Percentiles rank a stretch among this genome's conserved stretches.
These are phyloP conservation scores for Linum usitatissimum DNA, from an alignment of 345 rosid species.

Conservation along the genomic window DNA sequence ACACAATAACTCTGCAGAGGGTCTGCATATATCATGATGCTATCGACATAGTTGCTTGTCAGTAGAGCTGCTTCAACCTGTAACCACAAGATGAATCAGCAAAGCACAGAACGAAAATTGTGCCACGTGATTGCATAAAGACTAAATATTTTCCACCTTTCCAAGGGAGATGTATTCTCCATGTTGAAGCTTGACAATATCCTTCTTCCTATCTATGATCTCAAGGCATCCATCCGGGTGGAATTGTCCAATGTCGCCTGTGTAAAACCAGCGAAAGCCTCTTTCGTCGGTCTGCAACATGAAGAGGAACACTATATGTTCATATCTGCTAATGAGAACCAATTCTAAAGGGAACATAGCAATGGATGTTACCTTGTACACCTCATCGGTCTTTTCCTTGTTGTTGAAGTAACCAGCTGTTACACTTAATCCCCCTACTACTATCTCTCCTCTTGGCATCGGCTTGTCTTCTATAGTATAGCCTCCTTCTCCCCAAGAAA, in stretches of 20 bases:
- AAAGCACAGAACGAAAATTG: background rate
- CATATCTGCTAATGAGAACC: background rate
- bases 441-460: conserved; percentile 91
- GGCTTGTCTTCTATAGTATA: conserved; percentile 60
- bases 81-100: conserved; percentile 10
- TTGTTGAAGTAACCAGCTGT: conserved; percentile 78
- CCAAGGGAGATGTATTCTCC: conserved; percentile 87
- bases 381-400: conserved; percentile 63
- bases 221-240: conserved; percentile 92
- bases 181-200: conserved; percentile 90
- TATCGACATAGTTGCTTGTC: conserved; percentile 49
- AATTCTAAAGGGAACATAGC: background rate
- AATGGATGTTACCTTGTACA: conserved; percentile 48
- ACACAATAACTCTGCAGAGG: conserved; percentile 61
- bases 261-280: conserved; percentile 78
- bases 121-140: too few species aligned
- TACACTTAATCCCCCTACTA: conserved; percentile 66
- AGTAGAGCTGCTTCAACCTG: conserved; percentile 76
- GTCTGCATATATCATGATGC: conserved; percentile 68
- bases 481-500: conserved; percentile 89
- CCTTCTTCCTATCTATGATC: conserved; percentile 86
- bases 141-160: conserved; percentile 38
- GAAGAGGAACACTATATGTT: background rate
- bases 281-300: conserved; percentile 62
- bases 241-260: conserved; percentile 75